Conservation (phyloP, 306 rosid species). For the Purshia tridentata region DNA sequence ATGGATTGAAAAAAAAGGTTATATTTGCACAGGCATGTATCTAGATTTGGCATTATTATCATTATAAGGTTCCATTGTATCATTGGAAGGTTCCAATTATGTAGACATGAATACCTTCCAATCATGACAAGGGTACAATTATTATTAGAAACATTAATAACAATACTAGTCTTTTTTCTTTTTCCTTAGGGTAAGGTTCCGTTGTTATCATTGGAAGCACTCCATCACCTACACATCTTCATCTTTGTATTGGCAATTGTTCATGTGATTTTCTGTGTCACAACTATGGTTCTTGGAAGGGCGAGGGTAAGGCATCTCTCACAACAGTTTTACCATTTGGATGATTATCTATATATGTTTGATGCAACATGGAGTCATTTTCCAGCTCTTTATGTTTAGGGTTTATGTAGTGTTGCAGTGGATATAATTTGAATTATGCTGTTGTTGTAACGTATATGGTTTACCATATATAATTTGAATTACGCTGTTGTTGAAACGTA, state of each 20-base stretch:
- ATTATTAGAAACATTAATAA: not conserved
- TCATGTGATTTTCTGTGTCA: conserved; percentile 72
- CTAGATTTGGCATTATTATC: no score
- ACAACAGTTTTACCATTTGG: not conserved
- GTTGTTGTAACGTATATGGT: conserved; percentile 1
- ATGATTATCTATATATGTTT: not conserved
- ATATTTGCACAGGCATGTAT: no score
- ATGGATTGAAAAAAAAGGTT: no score
- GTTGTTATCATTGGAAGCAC: conserved; percentile 65
- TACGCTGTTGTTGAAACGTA: not conserved
- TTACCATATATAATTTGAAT: not conserved
- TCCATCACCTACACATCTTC: conserved; percentile 90
- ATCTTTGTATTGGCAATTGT: conserved; percentile 85
- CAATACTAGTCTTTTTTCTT: conserved; percentile 1
- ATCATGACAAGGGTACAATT: no score
- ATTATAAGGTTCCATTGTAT: no score
- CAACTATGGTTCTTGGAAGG: conserved; percentile 74
- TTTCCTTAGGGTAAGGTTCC: conserved; percentile 73
- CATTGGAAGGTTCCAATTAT: no score
- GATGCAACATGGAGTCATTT: not conserved
- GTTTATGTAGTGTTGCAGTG: not conserved
- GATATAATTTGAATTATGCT: not conserved
- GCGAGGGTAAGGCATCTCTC: conserved; percentile 52
- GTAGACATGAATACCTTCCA: no score
- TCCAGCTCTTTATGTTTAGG: not conserved